phyloP scores from a whole-genome alignment of 768 basidiomycete genomes.

The Tricholoma sp. region DNA sequence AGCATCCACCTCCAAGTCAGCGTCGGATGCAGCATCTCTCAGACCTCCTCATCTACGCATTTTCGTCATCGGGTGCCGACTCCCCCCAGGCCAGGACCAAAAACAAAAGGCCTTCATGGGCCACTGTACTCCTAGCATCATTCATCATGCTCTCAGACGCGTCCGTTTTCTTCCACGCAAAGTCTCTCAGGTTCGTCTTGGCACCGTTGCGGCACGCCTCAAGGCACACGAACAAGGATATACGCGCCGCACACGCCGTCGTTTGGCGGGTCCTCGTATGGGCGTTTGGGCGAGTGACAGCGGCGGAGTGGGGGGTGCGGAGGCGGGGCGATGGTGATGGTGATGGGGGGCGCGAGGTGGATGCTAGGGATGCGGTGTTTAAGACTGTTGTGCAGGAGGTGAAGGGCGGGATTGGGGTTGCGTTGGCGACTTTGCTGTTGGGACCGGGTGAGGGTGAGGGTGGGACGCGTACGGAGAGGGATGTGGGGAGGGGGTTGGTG shows the following conservation, averaged over 20 bases:
- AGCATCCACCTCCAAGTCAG: neutral
- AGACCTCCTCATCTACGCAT: conserved; percentile 16
- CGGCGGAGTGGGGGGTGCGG: conserved; percentile 41
- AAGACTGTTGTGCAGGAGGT: conserved; percentile 43
- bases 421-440: neutral
- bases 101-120: neutral
- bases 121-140: too few relatives aligned
- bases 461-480: conserved; percentile 1
- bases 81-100: neutral
- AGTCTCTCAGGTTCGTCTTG: too few relatives aligned
- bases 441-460: neutral
- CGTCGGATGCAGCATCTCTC: too few relatives aligned
- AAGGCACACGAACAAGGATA: too few relatives aligned
- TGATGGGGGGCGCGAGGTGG: too few relatives aligned
- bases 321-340: too few relatives aligned
- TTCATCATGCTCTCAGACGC: too few relatives aligned
- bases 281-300: conserved; percentile 34
- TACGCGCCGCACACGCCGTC: too few relatives aligned
- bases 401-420: neutral
- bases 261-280: too few relatives aligned
- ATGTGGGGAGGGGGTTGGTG: conserved; percentile 29
- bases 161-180: too few relatives aligned
- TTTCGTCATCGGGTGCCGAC: conserved; percentile 14
- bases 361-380: conserved; percentile 21
- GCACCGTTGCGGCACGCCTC: too few relatives aligned